Conservation (phyloP, 1,284 basidiomycete species). For the Tylopilus sp. region DNA sequence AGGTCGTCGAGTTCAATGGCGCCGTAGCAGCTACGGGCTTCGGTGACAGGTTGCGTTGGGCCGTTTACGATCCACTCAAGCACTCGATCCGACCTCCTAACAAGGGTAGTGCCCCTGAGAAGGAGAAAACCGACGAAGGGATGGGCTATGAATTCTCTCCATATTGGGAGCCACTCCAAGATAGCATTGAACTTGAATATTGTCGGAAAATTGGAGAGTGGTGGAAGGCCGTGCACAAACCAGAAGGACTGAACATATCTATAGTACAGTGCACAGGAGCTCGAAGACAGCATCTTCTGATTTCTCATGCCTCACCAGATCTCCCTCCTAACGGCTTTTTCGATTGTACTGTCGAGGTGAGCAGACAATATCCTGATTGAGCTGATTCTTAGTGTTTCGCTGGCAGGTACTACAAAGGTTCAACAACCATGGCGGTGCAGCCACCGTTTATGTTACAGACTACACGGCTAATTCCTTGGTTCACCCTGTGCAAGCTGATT, state of each 20-base stretch:
- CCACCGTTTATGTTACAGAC: conserved; percentile 62
- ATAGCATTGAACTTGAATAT: conserved; percentile 33
- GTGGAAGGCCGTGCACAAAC: conserved; percentile 44
- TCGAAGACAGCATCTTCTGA: conserved; percentile 43
- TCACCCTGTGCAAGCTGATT: conserved; percentile 35
- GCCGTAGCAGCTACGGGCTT: conserved; percentile 39
- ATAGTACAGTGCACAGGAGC: conserved; percentile 13
- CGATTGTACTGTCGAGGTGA: conserved; percentile 64
- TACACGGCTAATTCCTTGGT: conserved; percentile 47
- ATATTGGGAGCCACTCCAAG: conserved; percentile 28
- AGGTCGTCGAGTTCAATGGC: conserved; percentile 35
- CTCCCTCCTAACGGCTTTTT: conserved; percentile 51
- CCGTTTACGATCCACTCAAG: conserved; percentile 26
- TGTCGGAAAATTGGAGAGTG: conserved; percentile 45
- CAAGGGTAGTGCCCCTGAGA: conserved; percentile 27
- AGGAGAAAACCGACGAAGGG: conserved; percentile 23
- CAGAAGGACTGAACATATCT: conserved; percentile 5
- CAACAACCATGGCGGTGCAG: conserved; percentile 35
- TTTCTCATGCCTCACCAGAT: conserved; percentile 47
- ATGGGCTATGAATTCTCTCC: conserved; percentile 33
- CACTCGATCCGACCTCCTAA: conserved; percentile 18
- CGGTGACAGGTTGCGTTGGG: conserved; percentile 36
- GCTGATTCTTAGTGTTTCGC: neutral
- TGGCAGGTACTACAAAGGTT: conserved; percentile 47
- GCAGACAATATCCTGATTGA: conserved; percentile 8